Evolutionary conservation across 345 rosid species (phyloP), one percentile per base, ranked within the genome.

Genomic region (Chamaenerion angustifolium): DNA sequence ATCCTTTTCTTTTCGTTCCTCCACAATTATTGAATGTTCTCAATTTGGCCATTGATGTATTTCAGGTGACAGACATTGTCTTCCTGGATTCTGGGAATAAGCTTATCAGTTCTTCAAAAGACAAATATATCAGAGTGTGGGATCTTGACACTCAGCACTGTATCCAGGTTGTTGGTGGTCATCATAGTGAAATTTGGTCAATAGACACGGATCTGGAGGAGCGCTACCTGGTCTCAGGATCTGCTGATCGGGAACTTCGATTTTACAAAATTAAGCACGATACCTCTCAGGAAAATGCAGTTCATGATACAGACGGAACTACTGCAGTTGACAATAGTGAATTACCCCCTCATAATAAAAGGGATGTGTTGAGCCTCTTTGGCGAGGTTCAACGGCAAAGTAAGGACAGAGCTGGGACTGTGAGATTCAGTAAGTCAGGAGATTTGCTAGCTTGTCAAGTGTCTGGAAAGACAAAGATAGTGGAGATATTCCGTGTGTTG

Each of bases 111-210:
- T 78, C 95, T 15, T 92, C 96, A 2, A 92, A 92, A 61, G 98
- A 92, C 74, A 92, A 83, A 49, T 82, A 82, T 67, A 67, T 92
- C 67, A 82, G 98, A 67, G 98, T 87, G 45, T 92, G 98, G 98
- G 98, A 92, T 82, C 85, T 92, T 49, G 96, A 87, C 53, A 87
- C 95, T 31, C 90, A 87, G 64, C 88, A 92, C 46, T 87, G 96
- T 60, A 68, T 92, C 83, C 98, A 92, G 69, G 78, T 80, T 59
- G 56, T 92, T 49, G 77, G 96, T 41, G 98, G 98, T n/a, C 96
- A 92, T 67, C 96, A 92, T 73, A 82, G 80, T 74, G 98, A 92
- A 74, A 73, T 92, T 57, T 87, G 98, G 98, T 87, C 95, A 11
- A 62, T 92, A 11, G 98, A 92, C 62, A 73, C 63, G 59, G 98